Conservation (phyloP, 306 rosid genomes). For the Citrullus mucosospermus region DNA sequence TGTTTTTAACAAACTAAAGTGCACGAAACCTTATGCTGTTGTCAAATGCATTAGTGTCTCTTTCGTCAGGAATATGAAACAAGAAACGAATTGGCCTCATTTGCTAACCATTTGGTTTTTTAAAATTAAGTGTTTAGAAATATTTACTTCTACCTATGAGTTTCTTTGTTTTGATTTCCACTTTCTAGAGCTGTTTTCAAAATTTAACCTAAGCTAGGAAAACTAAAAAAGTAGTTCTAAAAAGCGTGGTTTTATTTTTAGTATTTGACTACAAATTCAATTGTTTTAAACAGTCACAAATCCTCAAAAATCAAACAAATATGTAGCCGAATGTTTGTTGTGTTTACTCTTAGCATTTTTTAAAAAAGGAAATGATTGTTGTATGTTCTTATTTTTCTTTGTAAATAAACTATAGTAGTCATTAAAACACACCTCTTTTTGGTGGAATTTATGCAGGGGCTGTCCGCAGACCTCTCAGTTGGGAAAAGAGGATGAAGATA, state of each 20-base stretch:
- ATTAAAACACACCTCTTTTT: not conserved
- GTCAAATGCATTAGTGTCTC: not conserved
- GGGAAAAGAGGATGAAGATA: slow-evolving; percentile 63
- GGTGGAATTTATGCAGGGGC: slow-evolving; percentile 33
- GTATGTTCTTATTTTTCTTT: not conserved
- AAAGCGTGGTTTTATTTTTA: too few relatives aligned
- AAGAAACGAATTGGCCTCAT: not conserved
- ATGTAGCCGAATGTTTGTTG: not conserved
- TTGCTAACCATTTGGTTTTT: too few relatives aligned
- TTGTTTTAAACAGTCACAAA: not conserved
- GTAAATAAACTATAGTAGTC: not conserved
- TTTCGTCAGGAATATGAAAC: not conserved
- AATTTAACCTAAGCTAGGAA: too few relatives aligned
- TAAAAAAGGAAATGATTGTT: not conserved
- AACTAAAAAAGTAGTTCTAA: too few relatives aligned
- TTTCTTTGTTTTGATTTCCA: too few relatives aligned
- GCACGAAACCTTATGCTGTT: not conserved
- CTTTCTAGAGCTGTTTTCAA: too few relatives aligned
- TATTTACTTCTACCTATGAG: too few relatives aligned
- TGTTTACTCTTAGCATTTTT: not conserved
- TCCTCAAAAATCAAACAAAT: not conserved
- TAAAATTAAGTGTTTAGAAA: too few relatives aligned
- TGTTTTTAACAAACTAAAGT: not conserved
- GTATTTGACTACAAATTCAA: too few relatives aligned
- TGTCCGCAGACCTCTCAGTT: slow-evolving; percentile 32